phyloP scores from a whole-genome alignment of 176 grass and related monocot genomes.

The Aegilops sharonensis region DNA sequence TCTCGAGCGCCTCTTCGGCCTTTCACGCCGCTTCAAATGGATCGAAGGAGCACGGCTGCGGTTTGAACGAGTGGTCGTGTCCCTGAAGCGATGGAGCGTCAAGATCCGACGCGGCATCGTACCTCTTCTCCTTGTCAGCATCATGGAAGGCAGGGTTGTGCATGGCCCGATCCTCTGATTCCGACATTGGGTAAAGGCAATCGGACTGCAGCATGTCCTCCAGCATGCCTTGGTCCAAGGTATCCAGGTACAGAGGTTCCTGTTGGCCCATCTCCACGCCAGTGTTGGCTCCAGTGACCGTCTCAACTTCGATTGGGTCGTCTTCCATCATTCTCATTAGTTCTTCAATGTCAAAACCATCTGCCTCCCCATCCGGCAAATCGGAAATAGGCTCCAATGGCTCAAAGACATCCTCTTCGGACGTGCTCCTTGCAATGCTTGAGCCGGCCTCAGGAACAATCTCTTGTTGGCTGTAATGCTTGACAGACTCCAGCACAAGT shows the following conservation, averaged over 20 bases:
- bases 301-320: slow-evolving; percentile 28
- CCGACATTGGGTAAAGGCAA: not conserved
- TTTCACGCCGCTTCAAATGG: not conserved
- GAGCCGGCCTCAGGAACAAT: not conserved
- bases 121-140: not conserved
- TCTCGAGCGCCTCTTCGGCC: not conserved
- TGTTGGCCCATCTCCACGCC: not conserved
- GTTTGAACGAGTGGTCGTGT: not conserved
- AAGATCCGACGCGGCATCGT: no score
- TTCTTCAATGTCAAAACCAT: slow-evolving; percentile 42
- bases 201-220: slow-evolving; percentile 29
- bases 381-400: slow-evolving; percentile 48
- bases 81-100: no score
- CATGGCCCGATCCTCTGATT: slow-evolving; percentile 4
- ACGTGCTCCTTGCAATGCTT: not conserved
- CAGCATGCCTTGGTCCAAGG: slow-evolving; percentile 13
- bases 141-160: slow-evolving; percentile 4
- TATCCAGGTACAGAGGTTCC: no score
- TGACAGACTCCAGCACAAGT: not conserved
- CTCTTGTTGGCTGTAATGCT: not conserved
- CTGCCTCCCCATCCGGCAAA: slow-evolving; percentile 3
- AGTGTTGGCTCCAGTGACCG: not conserved
- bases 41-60: not conserved
- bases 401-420: slow-evolving; percentile 27
- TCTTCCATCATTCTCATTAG: slow-evolving; percentile 60